Conservation (phyloP, 2,329 filamentous ascomycete species). For the Cercospora canescens region DNA sequence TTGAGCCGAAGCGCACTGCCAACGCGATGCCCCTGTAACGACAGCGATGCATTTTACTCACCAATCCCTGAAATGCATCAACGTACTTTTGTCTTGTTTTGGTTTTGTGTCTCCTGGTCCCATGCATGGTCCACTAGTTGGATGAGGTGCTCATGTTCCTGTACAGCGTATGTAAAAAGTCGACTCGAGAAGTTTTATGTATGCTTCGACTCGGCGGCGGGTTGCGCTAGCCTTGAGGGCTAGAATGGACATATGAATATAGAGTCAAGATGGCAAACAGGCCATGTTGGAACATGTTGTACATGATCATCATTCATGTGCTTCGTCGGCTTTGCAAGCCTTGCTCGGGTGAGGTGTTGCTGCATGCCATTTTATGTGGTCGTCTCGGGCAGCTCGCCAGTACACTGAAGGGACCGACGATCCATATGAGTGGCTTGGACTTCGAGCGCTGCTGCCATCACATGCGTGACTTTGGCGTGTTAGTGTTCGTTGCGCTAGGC, state of each 20-base stretch:
- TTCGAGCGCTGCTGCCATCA: conserved; percentile 67
- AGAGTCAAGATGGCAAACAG: neutral
- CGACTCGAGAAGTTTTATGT: neutral
- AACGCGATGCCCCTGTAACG: conserved; percentile 3
- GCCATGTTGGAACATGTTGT: neutral
- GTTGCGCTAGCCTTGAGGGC: neutral
- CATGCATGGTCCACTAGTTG: neutral
- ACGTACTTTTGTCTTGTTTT: conserved; percentile 3
- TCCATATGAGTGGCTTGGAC: conserved; percentile 64
- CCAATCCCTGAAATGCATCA: conserved; percentile 6
- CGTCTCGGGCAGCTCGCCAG: conserved; percentile 40
- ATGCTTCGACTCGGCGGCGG: neutral
- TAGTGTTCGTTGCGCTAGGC: conserved; percentile 12
- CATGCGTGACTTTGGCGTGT: conserved; percentile 59
- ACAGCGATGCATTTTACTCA: conserved; percentile 1
- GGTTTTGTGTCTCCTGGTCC: neutral
- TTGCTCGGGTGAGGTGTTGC: neutral
- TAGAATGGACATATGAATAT: neutral
- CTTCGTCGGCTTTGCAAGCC: too few species aligned
- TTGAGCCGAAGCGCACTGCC: neutral
- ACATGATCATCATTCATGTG: too few species aligned
- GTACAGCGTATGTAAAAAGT: neutral
- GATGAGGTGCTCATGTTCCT: neutral
- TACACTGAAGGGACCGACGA: conserved; percentile 50
- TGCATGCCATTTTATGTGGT: conserved; percentile 21